A percentile compares a stretch with the other conserved stretches of the same genome.
These are phyloP conservation scores for Marchantia polymorpha DNA, from an alignment of 225 moss, liverwort and hornwort genomes.

Conservation along the genomic window DNA sequence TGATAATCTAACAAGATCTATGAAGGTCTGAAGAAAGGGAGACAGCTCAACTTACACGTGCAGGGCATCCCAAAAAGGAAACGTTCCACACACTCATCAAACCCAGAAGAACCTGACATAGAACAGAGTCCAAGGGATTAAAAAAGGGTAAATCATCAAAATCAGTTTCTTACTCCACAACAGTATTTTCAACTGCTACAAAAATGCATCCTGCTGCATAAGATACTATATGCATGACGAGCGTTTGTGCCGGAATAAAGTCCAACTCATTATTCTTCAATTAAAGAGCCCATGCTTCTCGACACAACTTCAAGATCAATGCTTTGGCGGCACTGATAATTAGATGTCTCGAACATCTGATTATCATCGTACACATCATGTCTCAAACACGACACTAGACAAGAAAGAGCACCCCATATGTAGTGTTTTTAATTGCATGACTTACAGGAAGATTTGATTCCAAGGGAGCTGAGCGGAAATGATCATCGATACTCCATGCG, in stretches of 20 bases:
- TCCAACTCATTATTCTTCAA: background rate
- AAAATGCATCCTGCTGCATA: background rate
- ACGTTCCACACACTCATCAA: conserved; percentile 96
- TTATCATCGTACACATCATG: no score
- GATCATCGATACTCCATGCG: conserved; percentile 92
- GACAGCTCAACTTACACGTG: conserved; percentile 58
- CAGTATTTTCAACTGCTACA: background rate
- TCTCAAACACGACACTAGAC: background rate
- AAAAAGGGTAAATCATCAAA: background rate
- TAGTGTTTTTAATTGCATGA: background rate
- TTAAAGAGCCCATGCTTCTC: background rate
- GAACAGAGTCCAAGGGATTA: background rate
- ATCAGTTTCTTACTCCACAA: background rate
- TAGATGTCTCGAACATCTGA: no score
- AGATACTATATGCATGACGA: background rate
- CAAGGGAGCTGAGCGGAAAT: conserved; percentile 72
- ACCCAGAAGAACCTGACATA: conserved; percentile 84
- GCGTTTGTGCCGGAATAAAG: background rate
- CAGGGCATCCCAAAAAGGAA: conserved; percentile 84
- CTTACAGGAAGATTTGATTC: conserved; percentile 85
- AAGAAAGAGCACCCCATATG: background rate
- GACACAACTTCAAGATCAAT: background rate
- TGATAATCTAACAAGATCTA: background rate
- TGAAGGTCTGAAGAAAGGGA: background rate
- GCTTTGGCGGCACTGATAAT: background rate